Conservation (phyloP, 345 rosid genomes). For the Gossypium sturtianum region DNA sequence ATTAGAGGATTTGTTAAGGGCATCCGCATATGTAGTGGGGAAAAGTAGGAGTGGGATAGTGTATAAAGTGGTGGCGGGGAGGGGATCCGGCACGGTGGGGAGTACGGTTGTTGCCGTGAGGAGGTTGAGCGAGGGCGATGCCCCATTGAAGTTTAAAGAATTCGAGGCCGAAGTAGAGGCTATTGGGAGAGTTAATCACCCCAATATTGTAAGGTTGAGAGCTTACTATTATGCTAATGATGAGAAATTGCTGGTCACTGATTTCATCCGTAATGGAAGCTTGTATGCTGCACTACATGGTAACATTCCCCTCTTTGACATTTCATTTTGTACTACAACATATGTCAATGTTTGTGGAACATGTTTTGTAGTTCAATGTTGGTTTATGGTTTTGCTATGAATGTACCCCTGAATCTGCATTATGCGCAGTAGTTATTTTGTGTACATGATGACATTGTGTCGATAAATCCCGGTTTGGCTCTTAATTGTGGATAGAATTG, state of each 20-base stretch:
- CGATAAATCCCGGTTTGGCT: background rate
- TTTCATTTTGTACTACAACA: background rate
- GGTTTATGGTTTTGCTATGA: background rate
- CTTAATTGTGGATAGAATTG: background rate
- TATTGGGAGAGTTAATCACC: slow-evolving; percentile 66
- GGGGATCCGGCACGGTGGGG: slow-evolving; percentile 45
- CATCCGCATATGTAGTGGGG: slow-evolving; percentile 90
- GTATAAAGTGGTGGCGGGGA: slow-evolving; percentile 69
- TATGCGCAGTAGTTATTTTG: background rate
- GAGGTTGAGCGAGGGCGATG: slow-evolving; percentile 74
- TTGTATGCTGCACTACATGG: slow-evolving; percentile 75
- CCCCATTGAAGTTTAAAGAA: slow-evolving; percentile 64
- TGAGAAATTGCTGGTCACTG: slow-evolving; percentile 80
- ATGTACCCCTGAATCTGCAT: background rate
- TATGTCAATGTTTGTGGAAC: background rate
- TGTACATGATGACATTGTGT: background rate
- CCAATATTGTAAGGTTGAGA: slow-evolving; percentile 66
- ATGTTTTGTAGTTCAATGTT: background rate
- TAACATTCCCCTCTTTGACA: slow-evolving; percentile 21
- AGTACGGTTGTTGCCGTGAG: slow-evolving; percentile 70
- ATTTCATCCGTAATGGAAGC: slow-evolving; percentile 75
- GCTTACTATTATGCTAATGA: slow-evolving; percentile 83
- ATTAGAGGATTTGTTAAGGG: slow-evolving; percentile 83
- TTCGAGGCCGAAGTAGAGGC: slow-evolving; percentile 83
- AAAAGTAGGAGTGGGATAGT: slow-evolving; percentile 85